Evolutionary conservation across 176 grass and related monocot species (phyloP).

Genomic region (Zea luxurians): DNA sequence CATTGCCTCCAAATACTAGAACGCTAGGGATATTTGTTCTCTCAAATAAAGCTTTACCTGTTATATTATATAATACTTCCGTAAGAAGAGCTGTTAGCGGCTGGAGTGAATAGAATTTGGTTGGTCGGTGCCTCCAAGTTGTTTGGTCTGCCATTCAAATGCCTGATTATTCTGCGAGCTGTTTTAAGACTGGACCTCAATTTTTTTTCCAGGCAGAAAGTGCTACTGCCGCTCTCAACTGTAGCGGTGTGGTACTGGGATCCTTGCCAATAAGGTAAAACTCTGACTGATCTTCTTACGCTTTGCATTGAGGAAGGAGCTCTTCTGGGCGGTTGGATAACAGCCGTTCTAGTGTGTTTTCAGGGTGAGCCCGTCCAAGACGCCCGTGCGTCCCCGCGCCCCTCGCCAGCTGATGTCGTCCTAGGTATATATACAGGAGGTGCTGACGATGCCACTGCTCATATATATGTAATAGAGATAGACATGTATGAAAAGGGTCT

Average conservation of each 20-base stretch:
- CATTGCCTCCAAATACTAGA: conserved; percentile 7
- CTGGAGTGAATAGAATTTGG: no score
- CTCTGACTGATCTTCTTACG: not conserved
- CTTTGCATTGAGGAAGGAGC: not conserved
- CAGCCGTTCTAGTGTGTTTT: conserved; percentile 14
- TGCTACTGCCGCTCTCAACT: conserved; percentile 96
- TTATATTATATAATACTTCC: no score
- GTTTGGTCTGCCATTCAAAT: not conserved
- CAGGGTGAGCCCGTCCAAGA: conserved; percentile 99
- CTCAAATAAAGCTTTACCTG: no score
- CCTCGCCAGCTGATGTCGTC: conserved; percentile 58
- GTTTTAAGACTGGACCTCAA: not conserved
- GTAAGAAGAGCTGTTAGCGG: no score
- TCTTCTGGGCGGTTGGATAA: not conserved
- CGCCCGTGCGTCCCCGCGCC: conserved; percentile 83
- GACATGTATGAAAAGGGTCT: conserved; percentile 51
- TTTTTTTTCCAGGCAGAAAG: conserved; percentile 79
- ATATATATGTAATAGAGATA: conserved; percentile 65
- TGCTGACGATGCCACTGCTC: conserved; percentile 63
- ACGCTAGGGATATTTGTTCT: not conserved
- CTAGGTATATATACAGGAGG: conserved; percentile 79
- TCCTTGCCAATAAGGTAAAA: conserved; percentile 92
- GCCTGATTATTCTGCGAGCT: no score
- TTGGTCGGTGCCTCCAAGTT: no score
- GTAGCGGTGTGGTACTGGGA: conserved; percentile 91